Conservation (phyloP, 2,329 filamentous ascomycete species). For the Elsinoe batatas region DNA sequence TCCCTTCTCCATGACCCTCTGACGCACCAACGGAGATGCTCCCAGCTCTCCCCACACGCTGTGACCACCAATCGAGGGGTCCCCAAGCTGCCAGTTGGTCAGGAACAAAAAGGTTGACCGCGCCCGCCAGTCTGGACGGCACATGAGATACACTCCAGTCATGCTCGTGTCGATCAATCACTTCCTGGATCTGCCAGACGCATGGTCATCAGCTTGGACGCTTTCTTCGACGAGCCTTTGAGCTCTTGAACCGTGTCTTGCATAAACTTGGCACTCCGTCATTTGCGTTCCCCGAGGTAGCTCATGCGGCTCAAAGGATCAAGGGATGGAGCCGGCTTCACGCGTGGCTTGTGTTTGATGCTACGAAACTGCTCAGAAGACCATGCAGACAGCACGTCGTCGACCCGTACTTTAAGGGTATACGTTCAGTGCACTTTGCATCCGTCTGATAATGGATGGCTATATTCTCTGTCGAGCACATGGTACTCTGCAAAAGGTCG, state of each 20-base stretch:
- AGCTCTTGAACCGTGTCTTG: neutral
- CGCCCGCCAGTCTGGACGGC: neutral
- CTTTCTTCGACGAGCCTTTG: neutral
- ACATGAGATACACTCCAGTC: neutral
- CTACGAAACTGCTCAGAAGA: neutral
- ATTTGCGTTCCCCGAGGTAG: neutral
- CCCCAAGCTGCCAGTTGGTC: neutral
- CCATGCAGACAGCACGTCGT: too few relatives aligned
- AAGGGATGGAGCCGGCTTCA: neutral
- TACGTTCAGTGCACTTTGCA: too few relatives aligned
- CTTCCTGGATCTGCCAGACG: neutral
- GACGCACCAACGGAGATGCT: neutral
- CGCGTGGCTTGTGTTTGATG: neutral
- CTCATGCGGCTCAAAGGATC: neutral
- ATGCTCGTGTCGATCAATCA: neutral
- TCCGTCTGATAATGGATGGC: neutral
- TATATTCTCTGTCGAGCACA: neutral
- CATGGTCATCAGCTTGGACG: neutral
- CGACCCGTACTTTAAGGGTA: too few relatives aligned
- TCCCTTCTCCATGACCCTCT: neutral
- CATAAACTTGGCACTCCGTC: neutral
- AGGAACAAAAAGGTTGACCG: constrained; percentile 4
- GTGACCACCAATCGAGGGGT: constrained; percentile 1
- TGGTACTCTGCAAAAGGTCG: too few relatives aligned
- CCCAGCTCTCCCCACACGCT: constrained; percentile 4